These are phyloP conservation scores for Saccharomycopsis capsularis DNA, from an alignment of 805 yeast species.

Conservation along the genomic window DNA sequence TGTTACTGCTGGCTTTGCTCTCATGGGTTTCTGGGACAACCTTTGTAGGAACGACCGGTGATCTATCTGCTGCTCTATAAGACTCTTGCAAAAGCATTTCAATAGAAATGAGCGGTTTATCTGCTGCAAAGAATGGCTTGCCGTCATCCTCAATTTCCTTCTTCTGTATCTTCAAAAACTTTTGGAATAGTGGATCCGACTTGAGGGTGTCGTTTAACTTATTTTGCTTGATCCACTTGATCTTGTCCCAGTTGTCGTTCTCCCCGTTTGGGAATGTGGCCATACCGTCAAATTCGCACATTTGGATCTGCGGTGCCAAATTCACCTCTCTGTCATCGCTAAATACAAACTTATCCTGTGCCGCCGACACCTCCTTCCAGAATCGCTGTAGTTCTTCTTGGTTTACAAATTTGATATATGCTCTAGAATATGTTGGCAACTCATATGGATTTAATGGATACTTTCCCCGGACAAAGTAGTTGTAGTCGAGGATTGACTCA, in stretches of 20 bases:
- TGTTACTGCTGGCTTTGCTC: too few relatives aligned
- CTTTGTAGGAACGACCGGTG: too few relatives aligned
- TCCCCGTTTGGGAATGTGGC: background rate
- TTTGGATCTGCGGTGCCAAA: background rate
- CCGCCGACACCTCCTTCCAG: background rate
- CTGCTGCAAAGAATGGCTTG: background rate
- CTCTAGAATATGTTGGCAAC: conserved; percentile 9
- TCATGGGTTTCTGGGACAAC: too few relatives aligned
- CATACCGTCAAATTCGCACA: background rate
- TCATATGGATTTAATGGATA: conserved; percentile 15
- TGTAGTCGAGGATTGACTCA: background rate
- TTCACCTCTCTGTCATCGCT: conserved; percentile 6
- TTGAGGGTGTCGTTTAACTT: background rate
- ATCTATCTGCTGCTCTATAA: too few relatives aligned
- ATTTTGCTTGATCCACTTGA: background rate
- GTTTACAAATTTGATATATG: conserved; percentile 2
- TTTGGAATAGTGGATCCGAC: background rate
- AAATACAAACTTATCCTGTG: conserved; percentile 3
- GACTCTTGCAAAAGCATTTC: background rate
- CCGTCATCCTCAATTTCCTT: conserved; percentile 2
- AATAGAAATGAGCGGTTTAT: background rate
- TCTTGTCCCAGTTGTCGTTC: background rate
- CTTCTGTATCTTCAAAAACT: background rate
- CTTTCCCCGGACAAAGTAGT: conserved; percentile 5
- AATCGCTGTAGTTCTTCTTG: background rate